A percentile compares a stretch with the other conserved stretches of the same genome.
Evolutionary conservation across 106 monocot genomes (phyloP).

Genomic region (Gastrodia elata): DNA sequence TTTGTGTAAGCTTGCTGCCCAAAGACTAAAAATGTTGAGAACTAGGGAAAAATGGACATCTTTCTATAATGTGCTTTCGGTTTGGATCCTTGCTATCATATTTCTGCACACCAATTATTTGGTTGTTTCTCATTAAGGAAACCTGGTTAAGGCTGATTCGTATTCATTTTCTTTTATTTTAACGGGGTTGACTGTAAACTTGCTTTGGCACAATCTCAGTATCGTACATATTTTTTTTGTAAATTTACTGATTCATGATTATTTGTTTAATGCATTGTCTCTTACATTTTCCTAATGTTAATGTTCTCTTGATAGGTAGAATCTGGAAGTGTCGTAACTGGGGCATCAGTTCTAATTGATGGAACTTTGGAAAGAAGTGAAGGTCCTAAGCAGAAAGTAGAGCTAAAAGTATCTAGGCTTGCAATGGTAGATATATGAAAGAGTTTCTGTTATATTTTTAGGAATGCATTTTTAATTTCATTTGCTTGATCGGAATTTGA

Average conservation of each 20-base stretch:
- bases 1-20: not conserved
- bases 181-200: not conserved
- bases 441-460: not conserved
- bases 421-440: conserved; percentile 36
- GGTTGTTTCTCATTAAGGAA: not conserved
- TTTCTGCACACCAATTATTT: not conserved
- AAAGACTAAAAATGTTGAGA: not conserved
- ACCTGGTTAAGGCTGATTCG: not conserved
- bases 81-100: not conserved
- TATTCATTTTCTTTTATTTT: not conserved
- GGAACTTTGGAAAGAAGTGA: conserved; percentile 77
- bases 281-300: not conserved
- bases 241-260: not conserved
- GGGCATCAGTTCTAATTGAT: conserved; percentile 65
- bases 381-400: conserved; percentile 93
- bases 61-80: too few relatives aligned
- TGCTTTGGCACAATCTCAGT: not conserved
- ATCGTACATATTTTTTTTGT: not conserved
- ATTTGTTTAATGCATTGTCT: not conserved
- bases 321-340: conserved; percentile 52
- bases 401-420: conserved; percentile 70
- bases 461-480: not conserved
- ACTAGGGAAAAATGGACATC: not conserved
- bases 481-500: not conserved
- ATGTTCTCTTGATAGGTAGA: conserved; percentile 53